Percentiles rank a stretch among this genome's conserved stretches.
Conservation (phyloP, 2,329 filamentous ascomycete species). For the Verticillium klebahnii region DNA sequence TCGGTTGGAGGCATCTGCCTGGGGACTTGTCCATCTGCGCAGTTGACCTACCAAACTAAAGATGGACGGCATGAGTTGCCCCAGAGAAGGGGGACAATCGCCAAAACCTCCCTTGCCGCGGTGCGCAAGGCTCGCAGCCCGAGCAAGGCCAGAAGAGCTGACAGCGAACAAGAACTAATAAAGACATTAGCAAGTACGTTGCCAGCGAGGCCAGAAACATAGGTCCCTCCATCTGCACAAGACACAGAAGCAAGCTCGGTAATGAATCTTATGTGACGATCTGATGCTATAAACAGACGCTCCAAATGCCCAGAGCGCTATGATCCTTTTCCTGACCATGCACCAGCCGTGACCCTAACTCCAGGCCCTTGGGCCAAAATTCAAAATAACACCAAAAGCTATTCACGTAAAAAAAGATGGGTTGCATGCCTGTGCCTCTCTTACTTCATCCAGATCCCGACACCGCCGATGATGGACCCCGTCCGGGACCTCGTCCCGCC, state of each 20-base stretch:
- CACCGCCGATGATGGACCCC: neutral
- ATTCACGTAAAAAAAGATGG: neutral
- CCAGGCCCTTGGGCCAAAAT: neutral
- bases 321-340: neutral
- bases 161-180: no score
- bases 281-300: neutral
- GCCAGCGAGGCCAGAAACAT: no score
- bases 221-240: neutral
- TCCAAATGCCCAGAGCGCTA: neutral
- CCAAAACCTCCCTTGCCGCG: no score
- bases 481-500: neutral
- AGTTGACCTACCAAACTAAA: no score
- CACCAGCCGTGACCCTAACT: neutral
- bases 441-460: neutral
- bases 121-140: no score
- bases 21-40: no score
- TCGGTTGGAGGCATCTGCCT: no score
- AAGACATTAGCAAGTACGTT: no score
- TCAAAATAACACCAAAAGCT: neutral
- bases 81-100: no score
- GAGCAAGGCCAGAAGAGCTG: no score
- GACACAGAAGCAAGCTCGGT: neutral
- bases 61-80: no score
- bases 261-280: neutral
- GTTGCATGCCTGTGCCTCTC: neutral